Base-by-base conservation (phyloP, 2,329 filamentous ascomycete species). In the Penicillium oxalicum region DNA sequence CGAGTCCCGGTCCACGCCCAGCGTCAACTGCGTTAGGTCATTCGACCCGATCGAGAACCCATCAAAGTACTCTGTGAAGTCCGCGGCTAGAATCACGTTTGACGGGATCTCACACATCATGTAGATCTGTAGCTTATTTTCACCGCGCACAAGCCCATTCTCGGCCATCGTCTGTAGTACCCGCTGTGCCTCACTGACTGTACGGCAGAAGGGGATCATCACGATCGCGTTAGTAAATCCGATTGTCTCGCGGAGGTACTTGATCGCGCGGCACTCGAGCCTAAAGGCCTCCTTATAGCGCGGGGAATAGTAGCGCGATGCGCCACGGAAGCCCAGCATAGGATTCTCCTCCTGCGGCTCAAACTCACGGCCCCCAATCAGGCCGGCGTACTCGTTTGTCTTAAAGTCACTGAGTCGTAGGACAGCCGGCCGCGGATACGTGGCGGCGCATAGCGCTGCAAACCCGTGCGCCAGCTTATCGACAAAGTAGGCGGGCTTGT, bases 41-140 rank as follows among this genome's bases (percentile, higher is more conserved):
- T 71, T 71, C 24, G 69, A 72, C 2, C 70, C 70, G 43, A 72
- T 71, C n/a, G 68, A 71, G 52, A 72, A 71, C 1, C 68, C 68
- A 36, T 72, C 70, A 53, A 72, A 72, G 45, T 66, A 52, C 13
- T 66, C 49, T 1, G 63, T 56, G 47, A 72, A 72, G 25, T 61
- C 44, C 0, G 51, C 58, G 1, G 68, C 70, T 8, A 71, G 54
- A 38, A 72, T 70, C 12, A 71, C 67, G 34, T 71, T 72, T 8
- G 67, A 68, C 0, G 68, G 69, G 25, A 72, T 72, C 55, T 71
- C 68, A 48, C 69, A 71, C 68, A 72, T 72, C 38, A 70, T 63
- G 44, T 71, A 71, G 38, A 72, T 64, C 47, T 69, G 46, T 5
- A 71, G 58, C 4, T 65, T 66, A 2, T 63, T 56, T 36, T 68